Evolutionary conservation across 208 protist species (phyloP).

Genomic region (Acanthamoeba lenticulata): DNA sequence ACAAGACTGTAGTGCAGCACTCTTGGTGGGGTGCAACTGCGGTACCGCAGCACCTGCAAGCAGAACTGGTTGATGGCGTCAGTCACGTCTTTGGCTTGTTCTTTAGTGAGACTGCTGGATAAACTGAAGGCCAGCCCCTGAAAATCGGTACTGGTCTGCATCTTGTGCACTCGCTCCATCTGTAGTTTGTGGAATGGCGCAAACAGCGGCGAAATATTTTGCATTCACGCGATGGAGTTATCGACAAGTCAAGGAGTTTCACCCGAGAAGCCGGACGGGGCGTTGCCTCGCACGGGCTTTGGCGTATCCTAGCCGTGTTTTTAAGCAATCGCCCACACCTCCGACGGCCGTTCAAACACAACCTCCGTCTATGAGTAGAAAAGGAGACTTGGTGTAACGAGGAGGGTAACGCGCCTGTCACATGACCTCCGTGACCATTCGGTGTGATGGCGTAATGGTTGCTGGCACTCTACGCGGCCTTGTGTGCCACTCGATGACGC

Average conservation of each 20-base stretch:
- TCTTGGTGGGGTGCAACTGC: too few species aligned
- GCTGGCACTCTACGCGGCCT: background rate
- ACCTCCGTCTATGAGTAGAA: too few species aligned
- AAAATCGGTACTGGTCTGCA: background rate
- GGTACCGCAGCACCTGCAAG: slow-evolving; percentile 6
- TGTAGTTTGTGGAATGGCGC: too few species aligned
- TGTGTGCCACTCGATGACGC: too few species aligned
- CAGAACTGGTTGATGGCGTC: background rate
- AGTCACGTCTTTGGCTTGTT: background rate
- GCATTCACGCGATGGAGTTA: too few species aligned
- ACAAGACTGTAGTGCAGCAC: background rate
- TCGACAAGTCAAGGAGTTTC: too few species aligned
- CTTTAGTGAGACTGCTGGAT: background rate
- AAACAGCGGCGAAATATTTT: too few species aligned
- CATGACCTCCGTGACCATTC: background rate
- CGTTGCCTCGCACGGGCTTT: too few species aligned
- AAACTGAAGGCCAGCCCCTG: slow-evolving; percentile 6
- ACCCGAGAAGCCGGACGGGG: too few species aligned
- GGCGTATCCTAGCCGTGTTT: too few species aligned
- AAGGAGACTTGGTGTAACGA: background rate
- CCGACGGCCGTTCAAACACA: too few species aligned
- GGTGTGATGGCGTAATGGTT: background rate
- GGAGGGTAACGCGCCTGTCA: background rate
- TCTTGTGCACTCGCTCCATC: background rate
- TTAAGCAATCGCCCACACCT: too few species aligned